phyloP scores from a whole-genome alignment of 2,329 filamentous ascomycete genomes.

The Neonectria magnoliae region DNA sequence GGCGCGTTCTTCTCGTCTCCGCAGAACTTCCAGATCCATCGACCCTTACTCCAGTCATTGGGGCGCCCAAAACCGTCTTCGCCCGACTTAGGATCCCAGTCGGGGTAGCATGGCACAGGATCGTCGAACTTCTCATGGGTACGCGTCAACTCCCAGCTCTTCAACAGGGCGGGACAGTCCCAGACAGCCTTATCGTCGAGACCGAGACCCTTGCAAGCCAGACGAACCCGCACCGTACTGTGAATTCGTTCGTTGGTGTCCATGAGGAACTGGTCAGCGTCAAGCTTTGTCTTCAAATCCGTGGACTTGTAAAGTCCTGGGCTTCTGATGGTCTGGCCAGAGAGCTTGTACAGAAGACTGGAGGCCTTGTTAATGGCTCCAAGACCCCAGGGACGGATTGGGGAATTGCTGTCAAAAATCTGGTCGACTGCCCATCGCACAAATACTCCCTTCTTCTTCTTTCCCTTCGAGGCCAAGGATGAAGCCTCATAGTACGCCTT shows the following conservation, averaged over 20 bases:
- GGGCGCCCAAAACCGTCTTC: constrained; percentile 37
- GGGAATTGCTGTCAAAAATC: constrained; percentile 59
- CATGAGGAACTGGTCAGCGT: constrained; percentile 53
- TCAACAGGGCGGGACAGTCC: constrained; percentile 56
- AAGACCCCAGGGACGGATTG: constrained; percentile 60
- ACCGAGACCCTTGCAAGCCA: constrained; percentile 60
- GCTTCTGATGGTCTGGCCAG: constrained; percentile 54
- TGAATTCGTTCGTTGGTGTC: constrained; percentile 67
- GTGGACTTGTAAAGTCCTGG: constrained; percentile 60
- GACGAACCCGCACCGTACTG: constrained; percentile 62
- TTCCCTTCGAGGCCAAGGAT: constrained; percentile 23
- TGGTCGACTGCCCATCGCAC: constrained; percentile 58
- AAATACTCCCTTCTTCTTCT: constrained; percentile 29
- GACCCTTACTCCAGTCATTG: constrained; percentile 43
- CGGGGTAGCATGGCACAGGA: constrained; percentile 47
- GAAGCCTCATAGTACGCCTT: constrained; percentile 45
- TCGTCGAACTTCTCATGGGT: constrained; percentile 47
- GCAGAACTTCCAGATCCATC: constrained; percentile 66
- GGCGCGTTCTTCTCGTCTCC: constrained; percentile 56
- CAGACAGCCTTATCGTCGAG: constrained; percentile 60
- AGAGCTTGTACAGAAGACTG: constrained; percentile 55
- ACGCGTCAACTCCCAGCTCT: constrained; percentile 56
- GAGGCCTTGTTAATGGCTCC: constrained; percentile 54
- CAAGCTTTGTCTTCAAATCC: constrained; percentile 52
- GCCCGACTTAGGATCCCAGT: constrained; percentile 44